A percentile compares a stretch with the other conserved stretches of the same genome.
phyloP scores from a whole-genome alignment of 1,139 yeast genomes.

The Diutina mesorugosa region DNA sequence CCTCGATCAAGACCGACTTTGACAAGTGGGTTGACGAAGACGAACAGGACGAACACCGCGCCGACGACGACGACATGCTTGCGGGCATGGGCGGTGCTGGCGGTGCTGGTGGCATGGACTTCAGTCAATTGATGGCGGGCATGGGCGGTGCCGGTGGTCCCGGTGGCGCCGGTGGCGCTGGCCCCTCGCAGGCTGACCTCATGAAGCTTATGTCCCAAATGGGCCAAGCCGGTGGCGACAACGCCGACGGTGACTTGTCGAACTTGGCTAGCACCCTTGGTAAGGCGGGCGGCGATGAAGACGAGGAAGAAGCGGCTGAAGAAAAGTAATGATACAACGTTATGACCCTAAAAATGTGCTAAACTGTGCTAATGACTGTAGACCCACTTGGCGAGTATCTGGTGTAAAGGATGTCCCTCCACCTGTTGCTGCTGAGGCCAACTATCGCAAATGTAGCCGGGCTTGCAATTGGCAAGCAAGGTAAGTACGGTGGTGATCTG shows the following conservation, averaged over 20 bases:
- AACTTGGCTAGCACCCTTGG: conserved; percentile 5
- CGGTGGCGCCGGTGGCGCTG: conserved; percentile 14
- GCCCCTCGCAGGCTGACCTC: conserved; percentile 6
- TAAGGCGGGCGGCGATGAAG: conserved; percentile 7
- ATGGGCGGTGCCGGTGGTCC: conserved; percentile 13
- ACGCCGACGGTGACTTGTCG: conserved; percentile 8
- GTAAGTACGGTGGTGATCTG: neutral
- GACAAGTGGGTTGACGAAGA: conserved; percentile 63
- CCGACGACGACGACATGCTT: conserved; percentile 20
- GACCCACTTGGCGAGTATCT: neutral
- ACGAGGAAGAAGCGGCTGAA: conserved; percentile 12
- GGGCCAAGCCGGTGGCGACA: conserved; percentile 14
- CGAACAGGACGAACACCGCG: conserved; percentile 23
- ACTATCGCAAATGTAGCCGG: neutral
- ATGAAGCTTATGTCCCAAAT: conserved; percentile 13
- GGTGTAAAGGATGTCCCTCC: neutral
- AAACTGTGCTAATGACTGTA: neutral
- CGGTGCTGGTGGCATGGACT: conserved; percentile 11
- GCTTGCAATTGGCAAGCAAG: neutral
- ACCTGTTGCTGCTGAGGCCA: neutral
- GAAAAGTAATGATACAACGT: neutral
- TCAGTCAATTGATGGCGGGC: conserved; percentile 14
- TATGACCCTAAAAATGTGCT: neutral
- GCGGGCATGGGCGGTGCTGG: conserved; percentile 12
- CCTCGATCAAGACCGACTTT: conserved; percentile 88